phyloP scores from a whole-genome alignment of 2,329 filamentous ascomycete species.

The Sporothrix phasma region DNA sequence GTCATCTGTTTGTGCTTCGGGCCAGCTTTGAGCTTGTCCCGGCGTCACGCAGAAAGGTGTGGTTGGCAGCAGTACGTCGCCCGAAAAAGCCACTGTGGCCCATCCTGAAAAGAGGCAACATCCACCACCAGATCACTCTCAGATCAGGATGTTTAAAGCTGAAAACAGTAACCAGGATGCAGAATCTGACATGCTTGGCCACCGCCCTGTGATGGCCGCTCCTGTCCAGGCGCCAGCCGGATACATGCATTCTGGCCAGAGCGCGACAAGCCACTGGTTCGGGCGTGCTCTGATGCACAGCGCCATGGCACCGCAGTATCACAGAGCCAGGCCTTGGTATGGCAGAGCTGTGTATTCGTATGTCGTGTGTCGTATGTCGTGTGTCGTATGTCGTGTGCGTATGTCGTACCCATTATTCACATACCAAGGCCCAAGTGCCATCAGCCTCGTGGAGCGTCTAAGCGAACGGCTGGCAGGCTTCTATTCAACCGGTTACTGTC shows the following conservation, averaged over 20 bases:
- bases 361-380: too few species aligned
- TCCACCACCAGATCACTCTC: too few species aligned
- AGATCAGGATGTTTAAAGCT: neutral
- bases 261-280: neutral
- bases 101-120: neutral
- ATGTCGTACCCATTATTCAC: too few species aligned
- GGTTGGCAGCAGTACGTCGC: neutral
- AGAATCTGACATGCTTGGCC: neutral
- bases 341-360: neutral
- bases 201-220: neutral
- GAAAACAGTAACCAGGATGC: too few species aligned
- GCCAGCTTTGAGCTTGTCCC: neutral
- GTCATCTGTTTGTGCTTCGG: neutral
- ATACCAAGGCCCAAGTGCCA: slow-evolving; percentile 7
- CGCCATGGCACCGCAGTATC: neutral
- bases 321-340: neutral
- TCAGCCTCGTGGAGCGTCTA: slow-evolving; percentile 9
- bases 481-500: slow-evolving; percentile 8
- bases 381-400: too few species aligned
- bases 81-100: neutral
- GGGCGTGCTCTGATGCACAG: neutral
- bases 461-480: slow-evolving; percentile 4
- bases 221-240: neutral
- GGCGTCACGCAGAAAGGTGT: neutral
- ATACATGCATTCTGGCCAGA: neutral